Evolutionary conservation across 2,329 filamentous ascomycete genomes (phyloP).

Genomic region (Colletotrichum neosansevieriae): DNA sequence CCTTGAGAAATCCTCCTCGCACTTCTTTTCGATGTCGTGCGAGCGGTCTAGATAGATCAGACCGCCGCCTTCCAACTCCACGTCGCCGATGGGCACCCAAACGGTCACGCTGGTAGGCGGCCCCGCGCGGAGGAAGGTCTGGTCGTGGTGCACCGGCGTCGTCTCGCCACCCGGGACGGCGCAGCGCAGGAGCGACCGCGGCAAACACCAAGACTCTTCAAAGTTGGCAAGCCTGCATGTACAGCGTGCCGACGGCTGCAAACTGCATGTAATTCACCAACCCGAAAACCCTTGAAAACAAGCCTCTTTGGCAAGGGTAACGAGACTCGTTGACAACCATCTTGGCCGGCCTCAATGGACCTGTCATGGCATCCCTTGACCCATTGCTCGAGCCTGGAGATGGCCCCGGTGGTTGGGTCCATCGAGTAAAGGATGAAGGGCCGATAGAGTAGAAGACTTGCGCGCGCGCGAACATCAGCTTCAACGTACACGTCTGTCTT

Average conservation of each 20-base stretch:
- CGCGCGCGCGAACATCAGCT: constrained; percentile 9
- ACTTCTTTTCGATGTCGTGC: too few relatives aligned
- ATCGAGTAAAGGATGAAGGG: constrained; percentile 11
- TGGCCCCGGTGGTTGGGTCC: neutral
- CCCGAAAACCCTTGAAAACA: constrained; percentile 11
- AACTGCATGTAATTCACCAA: constrained; percentile 17
- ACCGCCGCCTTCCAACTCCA: too few relatives aligned
- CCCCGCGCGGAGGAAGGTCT: too few relatives aligned
- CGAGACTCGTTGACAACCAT: neutral
- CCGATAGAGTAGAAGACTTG: constrained; percentile 4
- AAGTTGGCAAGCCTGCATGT: too few relatives aligned
- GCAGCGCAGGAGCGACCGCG: too few relatives aligned
- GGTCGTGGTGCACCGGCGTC: too few relatives aligned
- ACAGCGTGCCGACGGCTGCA: neutral
- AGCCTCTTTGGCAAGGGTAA: constrained; percentile 5
- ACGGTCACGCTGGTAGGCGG: too few relatives aligned
- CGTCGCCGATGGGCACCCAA: too few relatives aligned
- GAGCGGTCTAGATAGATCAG: too few relatives aligned
- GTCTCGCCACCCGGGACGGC: too few relatives aligned
- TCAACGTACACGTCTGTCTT: neutral
- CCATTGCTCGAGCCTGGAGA: constrained; percentile 6
- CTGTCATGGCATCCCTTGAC: constrained; percentile 10
- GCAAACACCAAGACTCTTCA: too few relatives aligned
- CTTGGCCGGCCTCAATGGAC: constrained; percentile 12
- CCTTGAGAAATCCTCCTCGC: too few relatives aligned